Conservation (phyloP, 352 stramenopile species). For the Globisporangium megalacanthum region DNA sequence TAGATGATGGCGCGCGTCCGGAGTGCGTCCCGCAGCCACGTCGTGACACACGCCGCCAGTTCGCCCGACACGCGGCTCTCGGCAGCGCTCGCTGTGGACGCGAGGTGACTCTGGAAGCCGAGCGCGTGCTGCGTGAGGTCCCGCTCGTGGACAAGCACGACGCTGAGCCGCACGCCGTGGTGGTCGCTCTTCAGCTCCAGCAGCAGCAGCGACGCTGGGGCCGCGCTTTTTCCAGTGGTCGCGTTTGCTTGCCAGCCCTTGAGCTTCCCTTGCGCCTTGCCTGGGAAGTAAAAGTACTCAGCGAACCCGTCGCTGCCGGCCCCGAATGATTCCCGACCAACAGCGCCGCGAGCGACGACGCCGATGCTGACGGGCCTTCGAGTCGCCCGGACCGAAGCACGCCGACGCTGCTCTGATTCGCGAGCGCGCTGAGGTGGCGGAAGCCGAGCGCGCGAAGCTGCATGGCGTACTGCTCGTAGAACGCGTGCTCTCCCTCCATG, state of each 20-base stretch:
- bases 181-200: conserved; percentile 75
- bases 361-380: not conserved
- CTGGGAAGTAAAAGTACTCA: conserved; percentile 61
- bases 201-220: conserved; percentile 34
- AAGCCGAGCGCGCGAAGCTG: conserved; percentile 66
- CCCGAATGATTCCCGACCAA: conserved; percentile 25
- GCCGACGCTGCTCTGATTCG: conserved; percentile 15
- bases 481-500: conserved; percentile 64
- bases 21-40: conserved; percentile 43
- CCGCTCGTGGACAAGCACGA: conserved; percentile 52
- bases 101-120: conserved; percentile 43
- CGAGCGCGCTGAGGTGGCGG: conserved; percentile 39
- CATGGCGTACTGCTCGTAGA: conserved; percentile 60
- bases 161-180: conserved; percentile 51
- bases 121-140: conserved; percentile 62
- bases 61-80: conserved; percentile 21
- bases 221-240: conserved; percentile 9
- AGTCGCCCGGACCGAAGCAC: not conserved
- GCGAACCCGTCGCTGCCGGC: conserved; percentile 46
- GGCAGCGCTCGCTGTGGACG: conserved; percentile 9
- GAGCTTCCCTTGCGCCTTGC: conserved; percentile 20
- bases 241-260: conserved; percentile 19
- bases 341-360: conserved; percentile 14
- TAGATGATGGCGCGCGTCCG: conserved; percentile 64
- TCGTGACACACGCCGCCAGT: conserved; percentile 37